Conservation (phyloP, 2,329 filamentous ascomycete genomes). For the Apiospora koreana region DNA sequence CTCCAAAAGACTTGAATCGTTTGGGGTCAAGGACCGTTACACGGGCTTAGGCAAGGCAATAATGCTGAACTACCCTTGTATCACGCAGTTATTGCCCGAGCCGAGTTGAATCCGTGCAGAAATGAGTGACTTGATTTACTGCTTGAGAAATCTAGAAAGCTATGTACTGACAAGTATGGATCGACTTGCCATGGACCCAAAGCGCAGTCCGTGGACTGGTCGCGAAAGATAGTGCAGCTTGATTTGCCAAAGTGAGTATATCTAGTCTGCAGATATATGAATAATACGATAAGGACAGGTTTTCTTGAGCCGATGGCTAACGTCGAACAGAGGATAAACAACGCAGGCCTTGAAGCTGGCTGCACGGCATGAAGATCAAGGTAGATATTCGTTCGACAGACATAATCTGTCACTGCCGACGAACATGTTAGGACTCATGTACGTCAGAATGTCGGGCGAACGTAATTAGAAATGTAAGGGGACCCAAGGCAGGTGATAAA, state of each 20-base stretch:
- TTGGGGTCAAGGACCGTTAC: neutral
- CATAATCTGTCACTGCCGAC: neutral
- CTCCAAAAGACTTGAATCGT: neutral
- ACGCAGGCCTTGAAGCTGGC: neutral
- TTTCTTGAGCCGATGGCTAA: neutral
- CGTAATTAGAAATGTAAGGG: neutral
- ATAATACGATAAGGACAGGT: neutral
- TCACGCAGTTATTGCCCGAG: neutral
- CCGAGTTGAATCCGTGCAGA: neutral
- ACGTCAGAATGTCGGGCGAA: neutral
- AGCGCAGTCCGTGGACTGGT: neutral
- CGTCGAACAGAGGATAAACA: neutral
- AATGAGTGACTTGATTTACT: neutral
- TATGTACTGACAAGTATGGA: neutral
- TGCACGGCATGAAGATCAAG: neutral
- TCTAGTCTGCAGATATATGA: neutral
- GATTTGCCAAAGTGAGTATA: neutral
- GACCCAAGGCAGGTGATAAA: neutral
- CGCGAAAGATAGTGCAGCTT: neutral
- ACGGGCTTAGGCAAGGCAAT: neutral
- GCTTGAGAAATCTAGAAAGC: neutral
- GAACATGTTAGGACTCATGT: neutral
- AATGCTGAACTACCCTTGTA: neutral
- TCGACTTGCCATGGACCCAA: neutral
- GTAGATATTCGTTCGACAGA: neutral